phyloP scores from a whole-genome alignment of 2,329 filamentous ascomycete genomes.

The Nothophoma quercina region DNA sequence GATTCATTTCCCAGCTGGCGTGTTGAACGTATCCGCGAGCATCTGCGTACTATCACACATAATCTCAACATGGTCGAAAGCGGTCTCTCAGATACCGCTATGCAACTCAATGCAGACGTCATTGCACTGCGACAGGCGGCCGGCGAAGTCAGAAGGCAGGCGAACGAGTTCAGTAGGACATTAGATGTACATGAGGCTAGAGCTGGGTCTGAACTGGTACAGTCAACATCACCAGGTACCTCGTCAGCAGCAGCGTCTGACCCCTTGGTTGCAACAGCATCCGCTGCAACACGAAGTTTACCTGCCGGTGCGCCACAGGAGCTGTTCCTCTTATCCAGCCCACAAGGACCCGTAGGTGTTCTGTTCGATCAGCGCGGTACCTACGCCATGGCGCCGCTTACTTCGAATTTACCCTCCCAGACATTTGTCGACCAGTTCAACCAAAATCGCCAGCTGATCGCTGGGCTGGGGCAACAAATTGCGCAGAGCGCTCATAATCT shows the following conservation, averaged over 20 bases:
- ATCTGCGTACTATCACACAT: constrained; percentile 31
- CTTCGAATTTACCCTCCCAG: constrained; percentile 38
- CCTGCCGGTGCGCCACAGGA: constrained; percentile 33
- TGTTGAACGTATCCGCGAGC: constrained; percentile 36
- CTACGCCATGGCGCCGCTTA: constrained; percentile 43
- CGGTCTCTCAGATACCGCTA: constrained; percentile 34
- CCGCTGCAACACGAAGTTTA: constrained; percentile 15
- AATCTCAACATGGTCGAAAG: constrained; percentile 40
- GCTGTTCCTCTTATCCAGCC: constrained; percentile 47
- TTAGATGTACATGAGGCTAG: constrained; percentile 28
- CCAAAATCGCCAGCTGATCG: constrained; percentile 43
- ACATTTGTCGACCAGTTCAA: constrained; percentile 45
- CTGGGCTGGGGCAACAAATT: constrained; percentile 41
- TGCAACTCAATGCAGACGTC: constrained; percentile 41
- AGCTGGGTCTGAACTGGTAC: background rate
- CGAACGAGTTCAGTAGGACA: constrained; percentile 29
- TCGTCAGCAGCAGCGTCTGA: constrained; percentile 8
- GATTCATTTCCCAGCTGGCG: constrained; percentile 38
- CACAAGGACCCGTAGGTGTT: constrained; percentile 47
- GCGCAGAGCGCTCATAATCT: constrained; percentile 26
- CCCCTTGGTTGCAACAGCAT: constrained; percentile 11
- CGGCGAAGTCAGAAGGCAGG: constrained; percentile 36
- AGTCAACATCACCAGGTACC: constrained; percentile 2
- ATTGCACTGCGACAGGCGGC: constrained; percentile 39
- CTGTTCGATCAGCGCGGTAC: constrained; percentile 47